These are phyloP conservation scores for Sarocladium oryzae DNA, from an alignment of 2,329 filamentous ascomycete genomes.

Conservation along the genomic window DNA sequence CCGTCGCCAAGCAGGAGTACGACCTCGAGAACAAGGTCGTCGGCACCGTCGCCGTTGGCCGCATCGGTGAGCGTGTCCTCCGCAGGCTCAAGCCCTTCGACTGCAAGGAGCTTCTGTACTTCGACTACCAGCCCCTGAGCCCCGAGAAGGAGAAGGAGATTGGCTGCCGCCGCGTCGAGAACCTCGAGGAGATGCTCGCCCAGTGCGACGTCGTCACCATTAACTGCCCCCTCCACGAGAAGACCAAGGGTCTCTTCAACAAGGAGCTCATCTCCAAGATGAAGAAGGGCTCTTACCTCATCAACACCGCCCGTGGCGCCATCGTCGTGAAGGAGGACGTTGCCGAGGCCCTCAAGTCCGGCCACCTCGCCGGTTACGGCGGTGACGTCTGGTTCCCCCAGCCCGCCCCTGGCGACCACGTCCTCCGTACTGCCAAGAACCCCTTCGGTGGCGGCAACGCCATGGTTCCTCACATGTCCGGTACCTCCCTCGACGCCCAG, in stretches of 20 bases:
- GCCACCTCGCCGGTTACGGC: conserved; percentile 84
- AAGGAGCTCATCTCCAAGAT: conserved; percentile 98
- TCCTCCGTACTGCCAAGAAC: conserved; percentile 87
- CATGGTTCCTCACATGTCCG: conserved; percentile 98
- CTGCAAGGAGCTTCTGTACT: conserved; percentile 99
- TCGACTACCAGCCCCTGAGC: conserved; percentile 92
- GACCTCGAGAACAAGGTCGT: conserved; percentile 97
- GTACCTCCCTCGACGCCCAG: conserved; percentile 97
- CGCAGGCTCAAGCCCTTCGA: conserved; percentile 94
- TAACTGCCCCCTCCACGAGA: conserved; percentile 99
- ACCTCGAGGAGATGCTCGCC: conserved; percentile 84
- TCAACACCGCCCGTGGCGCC: conserved; percentile 98
- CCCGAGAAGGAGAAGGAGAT: conserved; percentile 90
- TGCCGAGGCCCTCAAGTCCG: conserved; percentile 82
- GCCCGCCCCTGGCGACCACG: conserved; percentile 89
- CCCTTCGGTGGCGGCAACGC: conserved; percentile 95
- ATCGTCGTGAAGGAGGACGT: conserved; percentile 99
- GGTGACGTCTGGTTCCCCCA: conserved; percentile 97
- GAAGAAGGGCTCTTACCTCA: conserved; percentile 95
- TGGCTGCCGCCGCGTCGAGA: conserved; percentile 82
- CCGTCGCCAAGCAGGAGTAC: conserved; percentile 95
- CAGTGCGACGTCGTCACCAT: conserved; percentile 98
- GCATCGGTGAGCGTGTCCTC: conserved; percentile 96
- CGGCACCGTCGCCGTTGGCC: conserved; percentile 93
- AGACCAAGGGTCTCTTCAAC: conserved; percentile 94